Evolutionary conservation across 139 green algal genomes (phyloP), one percentile per base, ranked within the genome.

Genomic region (Zygnema circumcarinatum): DNA sequence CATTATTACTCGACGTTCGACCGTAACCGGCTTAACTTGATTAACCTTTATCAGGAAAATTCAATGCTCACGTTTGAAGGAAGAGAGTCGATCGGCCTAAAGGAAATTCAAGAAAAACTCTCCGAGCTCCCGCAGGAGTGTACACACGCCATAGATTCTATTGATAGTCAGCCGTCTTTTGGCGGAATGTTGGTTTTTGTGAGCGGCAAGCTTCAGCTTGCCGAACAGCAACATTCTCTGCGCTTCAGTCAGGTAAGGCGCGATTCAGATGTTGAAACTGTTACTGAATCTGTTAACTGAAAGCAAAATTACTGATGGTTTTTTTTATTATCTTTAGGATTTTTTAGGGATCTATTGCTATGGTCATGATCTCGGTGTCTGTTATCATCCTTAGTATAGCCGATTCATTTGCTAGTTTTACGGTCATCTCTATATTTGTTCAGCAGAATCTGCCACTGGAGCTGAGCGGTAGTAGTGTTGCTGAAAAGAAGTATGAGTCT

Each of bases 1-100:
- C 96, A 98, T 93, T 99, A 98, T 87, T 99, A 99, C 81, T 89
- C 92, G 36, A 95, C 96, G 0, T 99, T 99, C 83, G 95, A 97
- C 68, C 94, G 73, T 54, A 96, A 98, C 78, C 84, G 96, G 29
- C 91, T 75, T 0, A 89, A 79, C 22, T 92, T 99, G 35, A 99
- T 99, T 76, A 94, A 96, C 31, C 36, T 87, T 11, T 87, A 87
- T 52, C 90, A 93, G 83, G 90, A 93, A 20, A 20, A 25, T 7
- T 92, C 83, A 32, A 93, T 93, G 90, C 73, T 93, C 31, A 91
- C 90, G 1, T 93, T 92, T 33, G 90, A 93, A 73, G 90, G 90
- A n/a, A 56, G 92, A 84, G 56, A 93, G 69, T 93, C 92, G 20
- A 79, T 87, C 22, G 90, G 90, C 62, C 68, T 39, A 47, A 75